A percentile compares a stretch with the other conserved stretches of the same genome.
Conservation (phyloP, 2,329 filamentous ascomycete species). For the Xylariaceae sp. region DNA sequence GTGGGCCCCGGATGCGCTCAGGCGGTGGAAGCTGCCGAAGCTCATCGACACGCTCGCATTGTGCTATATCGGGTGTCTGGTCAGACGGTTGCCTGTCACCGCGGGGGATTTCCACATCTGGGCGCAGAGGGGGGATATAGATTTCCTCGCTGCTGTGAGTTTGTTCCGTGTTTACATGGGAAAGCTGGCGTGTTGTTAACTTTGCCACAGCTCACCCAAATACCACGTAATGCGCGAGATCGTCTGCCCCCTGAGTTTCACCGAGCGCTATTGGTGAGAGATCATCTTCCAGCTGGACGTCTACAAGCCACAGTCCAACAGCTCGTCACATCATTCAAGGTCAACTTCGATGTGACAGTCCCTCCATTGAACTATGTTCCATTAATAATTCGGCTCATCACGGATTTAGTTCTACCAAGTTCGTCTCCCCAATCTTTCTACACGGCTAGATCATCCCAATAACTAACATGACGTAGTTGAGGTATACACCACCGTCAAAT, state of each 20-base stretch:
- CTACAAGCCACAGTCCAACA: conserved; percentile 63
- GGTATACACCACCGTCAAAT: conserved; percentile 55
- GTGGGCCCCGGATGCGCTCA: conserved; percentile 43
- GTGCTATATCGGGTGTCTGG: conserved; percentile 72
- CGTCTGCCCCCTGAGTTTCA: conserved; percentile 61
- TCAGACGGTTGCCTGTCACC: conserved; percentile 72
- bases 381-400: conserved; percentile 65
- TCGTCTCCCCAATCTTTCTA: conserved; percentile 16
- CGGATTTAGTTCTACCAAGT: conserved; percentile 71
- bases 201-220: conserved; percentile 44
- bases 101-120: conserved; percentile 69
- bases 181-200: conserved; percentile 4
- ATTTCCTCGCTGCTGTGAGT: conserved; percentile 64
- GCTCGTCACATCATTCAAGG: conserved; percentile 58
- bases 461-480: conserved; percentile 51
- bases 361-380: conserved; percentile 69
- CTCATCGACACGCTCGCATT: conserved; percentile 71
- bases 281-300: conserved; percentile 47
- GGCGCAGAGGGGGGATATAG: conserved; percentile 62
- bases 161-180: background rate
- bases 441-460: background rate
- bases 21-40: conserved; percentile 56
- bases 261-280: conserved; percentile 51
- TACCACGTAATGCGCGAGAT: conserved; percentile 62
- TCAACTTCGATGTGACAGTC: conserved; percentile 65